Conservation (phyloP, 75 land plant species). For the Sequoia sempervirens region DNA sequence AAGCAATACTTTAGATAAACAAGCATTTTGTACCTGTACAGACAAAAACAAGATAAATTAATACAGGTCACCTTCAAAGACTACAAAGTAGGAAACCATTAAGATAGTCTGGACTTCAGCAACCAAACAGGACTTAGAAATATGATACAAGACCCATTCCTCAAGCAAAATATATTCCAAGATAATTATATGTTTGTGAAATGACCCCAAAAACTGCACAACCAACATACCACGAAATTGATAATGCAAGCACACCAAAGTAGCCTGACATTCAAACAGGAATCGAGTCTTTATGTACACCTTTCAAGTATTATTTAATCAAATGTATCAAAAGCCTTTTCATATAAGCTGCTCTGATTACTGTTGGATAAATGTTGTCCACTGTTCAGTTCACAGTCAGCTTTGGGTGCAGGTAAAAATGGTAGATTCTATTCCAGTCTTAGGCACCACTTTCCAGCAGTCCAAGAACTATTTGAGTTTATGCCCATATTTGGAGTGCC, state of each 20-base stretch:
- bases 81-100: background rate
- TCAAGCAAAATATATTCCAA: background rate
- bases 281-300: background rate
- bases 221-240: background rate
- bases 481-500: too few relatives aligned
- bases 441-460: too few relatives aligned
- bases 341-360: background rate
- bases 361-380: too few relatives aligned
- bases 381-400: too few relatives aligned
- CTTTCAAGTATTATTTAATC: background rate
- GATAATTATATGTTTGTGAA: background rate
- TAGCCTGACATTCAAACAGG: background rate
- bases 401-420: too few relatives aligned
- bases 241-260: background rate
- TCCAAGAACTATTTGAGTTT: too few relatives aligned
- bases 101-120: background rate
- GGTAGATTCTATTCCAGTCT: too few relatives aligned
- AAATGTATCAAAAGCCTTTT: background rate
- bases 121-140: background rate
- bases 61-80: background rate
- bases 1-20: conserved; percentile 97
- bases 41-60: background rate
- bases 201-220: background rate
- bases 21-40: conserved; percentile 83
- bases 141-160: background rate